Base-by-base conservation (phyloP, 768 basidiomycete genomes). In the Xerocomus spinulosus region DNA sequence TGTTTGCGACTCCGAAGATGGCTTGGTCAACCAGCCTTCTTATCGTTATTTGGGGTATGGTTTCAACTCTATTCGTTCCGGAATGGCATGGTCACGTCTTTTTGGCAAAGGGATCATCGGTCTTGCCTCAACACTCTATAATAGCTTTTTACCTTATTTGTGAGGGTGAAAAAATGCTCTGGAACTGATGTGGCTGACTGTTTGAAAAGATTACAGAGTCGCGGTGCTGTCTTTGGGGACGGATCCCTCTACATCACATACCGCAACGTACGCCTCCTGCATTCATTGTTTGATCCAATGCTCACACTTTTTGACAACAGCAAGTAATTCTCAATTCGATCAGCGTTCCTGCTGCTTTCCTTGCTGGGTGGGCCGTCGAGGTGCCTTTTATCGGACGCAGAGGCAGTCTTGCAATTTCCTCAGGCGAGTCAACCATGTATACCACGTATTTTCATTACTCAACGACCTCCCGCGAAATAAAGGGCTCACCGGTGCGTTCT, bases 401-500 rank as follows among this genome's bases (percentile, higher is more conserved):
- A 49, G 86, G 87, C 42, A 82, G 84, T 9, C 69, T 90, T 12
- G 76, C 81, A 0, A 68, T 82, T 34, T 80, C 81, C 35, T 80
- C 84, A 47, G 71, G 84, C 75, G 64, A 72, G 80, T 76, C 56
- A 29, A 46, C 21, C 49, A 26, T 44, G 44, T 9, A 30, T 53
- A 48, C 17, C n/a, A 53, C 43, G 29, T 44, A 41, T 20, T 60
- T 55, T 47, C 67, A 63, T 68, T 69, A 57, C 66, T 77, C 70
- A 74, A 74, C 68, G 68, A 74, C 68, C 62, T 51, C 66, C 41
- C 59, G 70, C 69, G 9, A 40, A 73, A 74, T 60, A 60, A 68
- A 83, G 80, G 75, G 61, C 73, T 88, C 57, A 89, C 87, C 10
- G 87, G 86, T 14, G 74, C 73, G 12, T 89, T 89, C 69, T 75